Percentiles rank a stretch among this genome's conserved stretches.
Evolutionary conservation across 163 green algal species (phyloP).

Genomic region (Trebouxia gelatinosa): DNA sequence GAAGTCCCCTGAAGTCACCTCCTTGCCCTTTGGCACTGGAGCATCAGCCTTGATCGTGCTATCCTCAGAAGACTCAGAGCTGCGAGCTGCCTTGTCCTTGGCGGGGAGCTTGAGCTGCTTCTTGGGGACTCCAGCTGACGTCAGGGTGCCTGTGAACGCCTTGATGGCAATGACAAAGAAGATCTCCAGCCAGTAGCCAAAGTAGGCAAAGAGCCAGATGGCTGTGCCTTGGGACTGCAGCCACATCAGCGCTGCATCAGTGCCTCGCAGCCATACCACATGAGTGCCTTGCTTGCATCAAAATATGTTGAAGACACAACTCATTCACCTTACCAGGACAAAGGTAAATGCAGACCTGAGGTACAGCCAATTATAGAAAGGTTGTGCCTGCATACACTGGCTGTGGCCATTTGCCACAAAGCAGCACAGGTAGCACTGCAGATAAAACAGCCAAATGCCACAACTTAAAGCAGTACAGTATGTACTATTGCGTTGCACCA

Average conservation of each 20-base stretch:
- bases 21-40: constrained; percentile 8
- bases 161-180: constrained; percentile 4
- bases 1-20: not conserved
- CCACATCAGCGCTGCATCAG: not conserved
- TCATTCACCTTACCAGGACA: too few species aligned
- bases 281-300: not conserved
- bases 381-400: too few species aligned
- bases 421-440: too few species aligned
- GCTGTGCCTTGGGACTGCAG: constrained; percentile 29
- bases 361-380: too few species aligned
- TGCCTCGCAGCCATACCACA: not conserved
- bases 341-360: too few species aligned
- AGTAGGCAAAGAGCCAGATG: constrained; percentile 40
- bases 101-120: not conserved
- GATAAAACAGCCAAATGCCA: too few species aligned
- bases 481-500: too few species aligned
- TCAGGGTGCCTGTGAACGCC: not conserved
- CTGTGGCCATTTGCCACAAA: not conserved
- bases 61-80: not conserved
- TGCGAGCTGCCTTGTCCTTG: not conserved
- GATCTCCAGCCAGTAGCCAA: constrained; percentile 37
- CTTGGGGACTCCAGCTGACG: not conserved
- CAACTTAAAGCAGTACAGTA: too few species aligned
- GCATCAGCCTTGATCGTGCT: not conserved
- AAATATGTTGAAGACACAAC: not conserved